Evolutionary conservation across 176 grass and related monocot genomes (phyloP).

Genomic region (Thalia dealbata): DNA sequence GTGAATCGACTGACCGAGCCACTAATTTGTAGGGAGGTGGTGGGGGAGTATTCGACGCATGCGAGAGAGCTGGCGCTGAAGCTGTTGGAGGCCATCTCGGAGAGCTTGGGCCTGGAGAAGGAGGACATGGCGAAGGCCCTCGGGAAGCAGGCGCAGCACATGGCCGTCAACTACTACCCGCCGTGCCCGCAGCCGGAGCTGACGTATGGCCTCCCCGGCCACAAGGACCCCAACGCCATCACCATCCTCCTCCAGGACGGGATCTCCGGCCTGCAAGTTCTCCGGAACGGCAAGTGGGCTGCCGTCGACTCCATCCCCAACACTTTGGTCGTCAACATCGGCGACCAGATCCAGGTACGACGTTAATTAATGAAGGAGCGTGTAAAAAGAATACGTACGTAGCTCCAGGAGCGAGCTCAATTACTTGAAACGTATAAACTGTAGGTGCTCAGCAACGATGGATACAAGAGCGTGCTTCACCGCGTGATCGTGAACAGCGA

Average conservation of each 20-base stretch:
- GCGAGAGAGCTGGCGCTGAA: constrained; percentile 42
- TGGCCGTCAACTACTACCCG: constrained; percentile 93
- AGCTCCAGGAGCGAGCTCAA: too few relatives aligned
- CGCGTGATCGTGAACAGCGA: constrained; percentile 63
- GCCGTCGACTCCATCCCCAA: constrained; percentile 36
- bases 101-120: constrained; percentile 51
- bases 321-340: constrained; percentile 63
- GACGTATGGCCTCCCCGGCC: constrained; percentile 50
- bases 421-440: too few relatives aligned
- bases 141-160: constrained; percentile 75
- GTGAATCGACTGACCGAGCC: too few relatives aligned
- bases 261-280: constrained; percentile 65
- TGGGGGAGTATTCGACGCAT: constrained; percentile 48
- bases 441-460: constrained; percentile 67
- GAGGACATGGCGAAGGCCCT: constrained; percentile 39
- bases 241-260: constrained; percentile 61
- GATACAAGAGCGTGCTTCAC: constrained; percentile 78
- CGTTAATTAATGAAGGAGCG: too few relatives aligned
- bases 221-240: constrained; percentile 70
- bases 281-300: constrained; percentile 53
- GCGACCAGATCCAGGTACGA: constrained; percentile 66
- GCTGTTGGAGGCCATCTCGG: constrained; percentile 48
- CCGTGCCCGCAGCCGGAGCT: constrained; percentile 71
- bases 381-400: too few relatives aligned
- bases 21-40: constrained; percentile 38